Base-by-base conservation (phyloP, 371 early-diverging fungal species). In the Encephalitozoon hellem region DNA sequence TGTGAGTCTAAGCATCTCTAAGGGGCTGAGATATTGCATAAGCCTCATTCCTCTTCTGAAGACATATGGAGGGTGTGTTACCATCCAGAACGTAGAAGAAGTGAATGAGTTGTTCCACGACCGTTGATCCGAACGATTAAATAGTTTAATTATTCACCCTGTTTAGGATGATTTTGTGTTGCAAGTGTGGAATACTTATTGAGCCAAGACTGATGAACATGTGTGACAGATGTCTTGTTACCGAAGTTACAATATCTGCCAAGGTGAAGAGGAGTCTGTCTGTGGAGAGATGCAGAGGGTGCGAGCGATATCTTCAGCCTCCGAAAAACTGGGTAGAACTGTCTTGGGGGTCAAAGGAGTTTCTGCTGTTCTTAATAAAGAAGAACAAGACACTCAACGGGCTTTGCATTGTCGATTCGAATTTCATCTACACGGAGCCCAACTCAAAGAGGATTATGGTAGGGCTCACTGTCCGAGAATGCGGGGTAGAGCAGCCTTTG, bases 351-450 rank as follows among this genome's bases (percentile, higher is more conserved):
- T 89, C 90, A 55, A 87, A 91, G 71, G 97, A 97, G 84, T 86
- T 99, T 49, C 85, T 99, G 64, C 89, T 94, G 0, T 86, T 96
- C 47, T 93, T 94, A 79, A 82, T 99, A 41, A 93, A 94, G 85
- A 92, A 91, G 82, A 78, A 79, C 30, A 77, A 71, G 15, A 74
- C 80, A 9, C 28, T 84, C 15, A 87, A 95, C 53, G 90, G 90
- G 77, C 92, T 95, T 21, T 89, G 95, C 25, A 87, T 99, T 70
- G 89, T 95, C 38, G 97, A 97, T 82, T 95, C 97, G 2, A 91
- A 92, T 34, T 99, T 99, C 80, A 89, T 95, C 49, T 96, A 94
- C 92, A 96, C 98, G 0, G 97, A 97, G 84, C 96, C 96, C 41
- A 96, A 97, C 86, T 90, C 92, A 70, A 87, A 90, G 85, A 87